These are phyloP conservation scores for Acrasis kona DNA, from an alignment of 78 protist species.

Conservation along the genomic window DNA sequence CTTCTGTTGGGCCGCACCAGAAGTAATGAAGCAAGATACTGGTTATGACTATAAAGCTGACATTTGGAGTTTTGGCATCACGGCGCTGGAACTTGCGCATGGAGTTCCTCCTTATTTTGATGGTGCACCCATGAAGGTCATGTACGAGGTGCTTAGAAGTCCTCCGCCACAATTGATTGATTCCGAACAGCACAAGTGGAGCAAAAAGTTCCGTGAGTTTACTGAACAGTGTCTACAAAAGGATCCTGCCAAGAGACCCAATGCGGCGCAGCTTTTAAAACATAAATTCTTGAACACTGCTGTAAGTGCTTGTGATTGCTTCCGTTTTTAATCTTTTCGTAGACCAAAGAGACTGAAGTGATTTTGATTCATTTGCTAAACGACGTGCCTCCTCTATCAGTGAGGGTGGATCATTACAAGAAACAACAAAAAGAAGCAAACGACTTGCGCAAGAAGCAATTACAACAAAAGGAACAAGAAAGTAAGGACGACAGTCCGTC, in stretches of 20 bases:
- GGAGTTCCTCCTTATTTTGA: slow-evolving; percentile 40
- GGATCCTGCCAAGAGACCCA: slow-evolving; percentile 60
- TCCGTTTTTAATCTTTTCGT: background rate
- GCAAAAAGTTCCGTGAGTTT: slow-evolving; percentile 58
- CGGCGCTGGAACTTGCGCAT: slow-evolving; percentile 53
- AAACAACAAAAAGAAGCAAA: too few relatives aligned
- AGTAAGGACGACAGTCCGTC: too few relatives aligned
- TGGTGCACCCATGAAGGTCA: slow-evolving; percentile 55
- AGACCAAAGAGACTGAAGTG: background rate
- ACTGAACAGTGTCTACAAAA: slow-evolving; percentile 52
- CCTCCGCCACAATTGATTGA: slow-evolving; percentile 57
- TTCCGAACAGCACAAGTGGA: slow-evolving; percentile 35
- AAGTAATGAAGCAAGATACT: slow-evolving; percentile 15
- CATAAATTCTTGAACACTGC: background rate
- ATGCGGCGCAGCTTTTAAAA: background rate
- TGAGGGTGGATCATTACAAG: too few relatives aligned
- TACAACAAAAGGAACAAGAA: too few relatives aligned
- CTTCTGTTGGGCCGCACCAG: slow-evolving; percentile 21
- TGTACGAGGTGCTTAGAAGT: slow-evolving; percentile 25
- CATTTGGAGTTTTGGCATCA: slow-evolving; percentile 74
- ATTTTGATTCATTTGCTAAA: too few relatives aligned
- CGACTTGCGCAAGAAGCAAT: too few relatives aligned
- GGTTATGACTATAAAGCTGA: slow-evolving; percentile 40
- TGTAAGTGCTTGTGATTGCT: background rate
- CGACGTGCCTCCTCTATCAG: too few relatives aligned